Evolutionary conservation across 805 yeast genomes (phyloP), one percentile per base, ranked within the genome.

Genomic region (Saccharomycopsis sp.): DNA sequence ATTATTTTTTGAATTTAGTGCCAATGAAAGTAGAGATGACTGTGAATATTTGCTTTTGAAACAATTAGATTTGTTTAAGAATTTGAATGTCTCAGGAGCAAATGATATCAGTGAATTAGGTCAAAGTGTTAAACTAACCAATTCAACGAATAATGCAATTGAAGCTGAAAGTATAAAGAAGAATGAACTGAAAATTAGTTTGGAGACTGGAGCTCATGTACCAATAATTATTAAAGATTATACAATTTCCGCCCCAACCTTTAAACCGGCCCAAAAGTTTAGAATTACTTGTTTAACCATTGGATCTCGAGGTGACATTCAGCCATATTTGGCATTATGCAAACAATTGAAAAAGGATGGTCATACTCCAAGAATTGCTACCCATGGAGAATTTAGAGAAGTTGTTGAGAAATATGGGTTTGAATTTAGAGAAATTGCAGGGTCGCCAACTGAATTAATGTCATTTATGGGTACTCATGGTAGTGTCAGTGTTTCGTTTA

Each of bases 221-320:
- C 93, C 93, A 0, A 67, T 85, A 9, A 71, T 84, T 20, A 61
- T 83, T 40, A 88, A 81, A 54, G 83, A 79, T 40, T 75, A 77
- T 39, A 85, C 85, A 0, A 65, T 68, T 48, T 60, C 67, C 47
- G 38, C 41, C 3, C 38, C 22, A n/a, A 29, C 33, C 7, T 9
- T 40, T n/a, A 74, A 76, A 0, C 72, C 95, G 0, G 57, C 68
- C 1, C 69, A 74, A 41, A 62, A 77, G 2, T 73, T 72, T 54
- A 72, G 71, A 23, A 74, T 89, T 56, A 80, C 84, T 0, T 64
- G 87, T 39, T 62, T 90, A 47, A 90, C 97, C 0, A 90, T 90
- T 55, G 97, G 97, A 0, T 87, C 96, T 0, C 71, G 97, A 47
- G 97, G 97, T 27, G 97, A 90, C 62, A 97, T 90, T 4, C 97